phyloP scores from a whole-genome alignment of 495 filamentous ascomycete genomes.

The Xylaria curta region DNA sequence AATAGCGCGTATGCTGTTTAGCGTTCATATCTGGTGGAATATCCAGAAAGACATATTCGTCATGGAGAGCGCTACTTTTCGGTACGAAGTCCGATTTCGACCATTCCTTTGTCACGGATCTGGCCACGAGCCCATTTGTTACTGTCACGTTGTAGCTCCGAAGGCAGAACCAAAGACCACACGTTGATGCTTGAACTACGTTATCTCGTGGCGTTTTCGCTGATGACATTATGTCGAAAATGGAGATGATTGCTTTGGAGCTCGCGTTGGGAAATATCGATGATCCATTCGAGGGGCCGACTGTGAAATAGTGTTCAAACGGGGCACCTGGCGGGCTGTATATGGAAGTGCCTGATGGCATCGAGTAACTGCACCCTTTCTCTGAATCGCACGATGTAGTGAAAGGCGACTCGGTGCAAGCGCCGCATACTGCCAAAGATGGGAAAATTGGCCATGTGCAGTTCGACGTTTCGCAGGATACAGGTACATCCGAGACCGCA shows the following conservation, averaged over 20 bases:
- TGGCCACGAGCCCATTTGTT: conserved; percentile 35
- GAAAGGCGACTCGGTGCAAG: conserved; percentile 33
- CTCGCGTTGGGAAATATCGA: conserved; percentile 24
- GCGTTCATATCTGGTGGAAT: conserved; percentile 40
- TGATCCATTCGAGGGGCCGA: conserved; percentile 39
- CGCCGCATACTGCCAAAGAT: conserved; percentile 44
- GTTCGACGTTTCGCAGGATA: conserved; percentile 40
- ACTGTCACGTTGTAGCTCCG: conserved; percentile 38
- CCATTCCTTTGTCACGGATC: conserved; percentile 36
- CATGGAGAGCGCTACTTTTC: conserved; percentile 24
- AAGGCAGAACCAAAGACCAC: conserved; percentile 48
- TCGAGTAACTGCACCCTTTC: conserved; percentile 41
- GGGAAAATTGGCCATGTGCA: conserved; percentile 48
- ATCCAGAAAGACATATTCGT: conserved; percentile 42
- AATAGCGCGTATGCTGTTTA: conserved; percentile 35
- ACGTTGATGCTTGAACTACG: conserved; percentile 32
- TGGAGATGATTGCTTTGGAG: conserved; percentile 39
- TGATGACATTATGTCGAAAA: conserved; percentile 45
- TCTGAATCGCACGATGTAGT: conserved; percentile 29
- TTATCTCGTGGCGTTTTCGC: conserved; percentile 24
- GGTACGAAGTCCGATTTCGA: conserved; percentile 35
- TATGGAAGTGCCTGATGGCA: conserved; percentile 39
- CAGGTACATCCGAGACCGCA: conserved; percentile 31
- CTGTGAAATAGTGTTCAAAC: conserved; percentile 37
- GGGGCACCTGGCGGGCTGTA: conserved; percentile 12